Evolutionary conservation across 495 filamentous ascomycete species (phyloP), one percentile per base, ranked within the genome.

Genomic region (Xylaria grammica): DNA sequence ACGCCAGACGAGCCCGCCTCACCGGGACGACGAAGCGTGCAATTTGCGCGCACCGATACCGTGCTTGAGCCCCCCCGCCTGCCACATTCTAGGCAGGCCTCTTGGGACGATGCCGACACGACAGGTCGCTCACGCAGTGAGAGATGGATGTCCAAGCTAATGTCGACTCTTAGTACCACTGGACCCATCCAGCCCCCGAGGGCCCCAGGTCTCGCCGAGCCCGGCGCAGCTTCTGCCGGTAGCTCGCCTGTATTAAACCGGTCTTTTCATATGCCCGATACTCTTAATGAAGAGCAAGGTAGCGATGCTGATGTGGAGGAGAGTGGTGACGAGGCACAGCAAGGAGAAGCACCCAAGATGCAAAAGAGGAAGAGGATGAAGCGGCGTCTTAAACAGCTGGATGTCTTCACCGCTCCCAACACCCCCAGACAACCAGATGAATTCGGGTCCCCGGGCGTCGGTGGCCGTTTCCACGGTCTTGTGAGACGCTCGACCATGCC

Each of bases 221-320:
- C 68, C 1, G 69, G 71, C 38, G 53, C 76, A 15, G 61, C 77
- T 32, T 82, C 77, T 15, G 66, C 72, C 22, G 67, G 65, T 54
- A 85, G 78, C 56, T 86, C 76, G 29, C 82, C 75, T 10, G 75
- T 77, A 57, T 74, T 84, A 52, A 81, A 79, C 38, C 72, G 77
- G 27, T 55, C 72, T 11, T 62, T 69, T 4, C 72, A 79, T 19
- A 57, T 74, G 15, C 74, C 85, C 24, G 80, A 85, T 44, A 82
- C 84, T 3, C 72, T 85, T 36, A 77, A 85, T 46, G 88, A 90
- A 66, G 86, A 90, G 66, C 68, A 74, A 60, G 84, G 82, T 1
- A 89, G 87, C 59, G 90, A 93, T 77, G 90, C 90, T 4, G 90
- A 93, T 75, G 90, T 88, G 10, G 90, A 92, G 69, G 88, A 91